These are phyloP conservation scores for Cryphonectria nitschkei DNA, from an alignment of 2,329 filamentous ascomycete genomes.

Conservation along the genomic window DNA sequence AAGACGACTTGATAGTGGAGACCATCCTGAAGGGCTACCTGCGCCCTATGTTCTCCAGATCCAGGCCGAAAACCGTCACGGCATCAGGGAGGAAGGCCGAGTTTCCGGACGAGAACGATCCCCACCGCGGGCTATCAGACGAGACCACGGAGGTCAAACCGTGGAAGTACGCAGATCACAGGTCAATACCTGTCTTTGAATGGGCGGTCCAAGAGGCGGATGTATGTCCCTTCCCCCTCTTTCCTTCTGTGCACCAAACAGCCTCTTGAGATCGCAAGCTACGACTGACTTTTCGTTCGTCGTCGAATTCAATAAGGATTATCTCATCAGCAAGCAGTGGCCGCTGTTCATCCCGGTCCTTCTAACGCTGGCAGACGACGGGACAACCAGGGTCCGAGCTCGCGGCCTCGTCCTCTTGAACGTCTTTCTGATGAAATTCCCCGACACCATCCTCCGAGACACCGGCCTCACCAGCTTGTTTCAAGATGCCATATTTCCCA, in stretches of 20 bases:
- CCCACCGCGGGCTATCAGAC: slow-evolving; percentile 39
- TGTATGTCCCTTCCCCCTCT: slow-evolving; percentile 31
- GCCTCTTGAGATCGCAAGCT: background rate
- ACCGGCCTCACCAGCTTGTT: slow-evolving; percentile 72
- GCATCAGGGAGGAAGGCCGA: slow-evolving; percentile 58
- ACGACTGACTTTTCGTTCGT: slow-evolving; percentile 21
- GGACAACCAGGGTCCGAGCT: slow-evolving; percentile 54
- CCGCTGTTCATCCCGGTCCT: slow-evolving; percentile 71
- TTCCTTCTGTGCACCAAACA: background rate
- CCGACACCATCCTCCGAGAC: slow-evolving; percentile 55
- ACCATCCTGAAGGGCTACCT: slow-evolving; percentile 65
- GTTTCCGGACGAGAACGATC: slow-evolving; percentile 46
- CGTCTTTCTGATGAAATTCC: slow-evolving; percentile 59
- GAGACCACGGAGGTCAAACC: slow-evolving; percentile 53
- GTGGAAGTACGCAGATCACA: slow-evolving; percentile 62
- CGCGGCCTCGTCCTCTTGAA: slow-evolving; percentile 59
- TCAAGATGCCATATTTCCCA: slow-evolving; percentile 69
- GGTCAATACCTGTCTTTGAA: slow-evolving; percentile 58
- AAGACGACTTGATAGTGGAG: slow-evolving; percentile 51
- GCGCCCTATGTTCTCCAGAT: slow-evolving; percentile 67
- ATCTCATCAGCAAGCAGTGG: slow-evolving; percentile 61
- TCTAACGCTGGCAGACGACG: slow-evolving; percentile 70
- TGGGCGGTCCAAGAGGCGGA: slow-evolving; percentile 62
- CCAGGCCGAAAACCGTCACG: slow-evolving; percentile 58
- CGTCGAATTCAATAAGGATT: slow-evolving; percentile 37